Base-by-base conservation (phyloP, 2,329 filamentous ascomycete species). In the Paramyrothecium roridum region DNA sequence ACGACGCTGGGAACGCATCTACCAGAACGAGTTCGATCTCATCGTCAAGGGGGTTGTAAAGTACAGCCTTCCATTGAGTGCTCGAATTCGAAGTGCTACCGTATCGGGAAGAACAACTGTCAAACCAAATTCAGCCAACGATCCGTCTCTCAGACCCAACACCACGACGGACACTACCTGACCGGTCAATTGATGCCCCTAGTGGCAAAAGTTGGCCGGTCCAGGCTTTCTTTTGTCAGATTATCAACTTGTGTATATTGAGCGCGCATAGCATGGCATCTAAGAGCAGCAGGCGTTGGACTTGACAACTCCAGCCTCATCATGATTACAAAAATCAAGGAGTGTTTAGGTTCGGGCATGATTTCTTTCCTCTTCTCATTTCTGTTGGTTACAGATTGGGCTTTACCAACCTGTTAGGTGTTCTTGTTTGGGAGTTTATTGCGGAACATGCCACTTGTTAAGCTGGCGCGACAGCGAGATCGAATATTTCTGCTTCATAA, bases 1-100 rank as follows among this genome's bases (percentile, higher is more conserved):
- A 2, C 86, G 89, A 66, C 85, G 93, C 13, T 99, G 95, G 95
- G 91, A 96, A 69, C 84, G 86, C 57, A 93, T 98, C 49, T 80
- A 97, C 52, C 85, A 96, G 61, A 90, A 97, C 70, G 90, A 93
- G 48, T 99, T 98, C 63, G 91, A 97, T 62, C 81, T 99, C 50
- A 93, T 98, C 57, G 84, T 99, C 46, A 88, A 95, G 63, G 95
- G 95, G 21, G 89, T 95, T 16, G 80, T 99, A 62, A 92, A 93
- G 67, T 99, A 99, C 66, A 83, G 77, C 30, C 75, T 88, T 34
- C 85, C 85, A 3, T 73, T 88, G 52, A 87, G 83, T 63, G 81
- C 83, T 61, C 80, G 79, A 53, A 71, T 85, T 40, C 76, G 83
- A 59, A 86, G 81, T 59, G 81, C 83, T 10, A 77, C 81, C 8